Base-by-base conservation (phyloP, 805 yeast species). In the Pichia manshurica region DNA sequence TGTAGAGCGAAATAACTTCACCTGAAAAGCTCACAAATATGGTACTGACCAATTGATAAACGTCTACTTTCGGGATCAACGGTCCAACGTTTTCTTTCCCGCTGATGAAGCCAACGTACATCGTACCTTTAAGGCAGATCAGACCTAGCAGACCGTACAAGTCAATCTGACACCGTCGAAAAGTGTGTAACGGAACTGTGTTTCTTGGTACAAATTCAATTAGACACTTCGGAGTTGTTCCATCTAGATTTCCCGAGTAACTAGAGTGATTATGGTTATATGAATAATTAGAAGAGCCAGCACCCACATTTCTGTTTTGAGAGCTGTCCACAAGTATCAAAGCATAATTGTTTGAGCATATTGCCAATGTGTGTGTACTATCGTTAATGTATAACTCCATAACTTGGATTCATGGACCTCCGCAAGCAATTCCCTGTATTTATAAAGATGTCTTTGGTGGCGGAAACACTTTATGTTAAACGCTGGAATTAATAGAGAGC, bases 11-110 rank as follows among this genome's bases (percentile, higher is more conserved):
- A 33, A 45, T 35, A 7, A 49, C 71, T 41, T 76, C 79, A 41
- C 74, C 75, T 50, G 77, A 78, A 38, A 85, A 67, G 56, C 90
- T 82, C 49, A 76, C 75, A 59, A 84, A 83, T 47, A 79, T 81
- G 1, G 82, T 84, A 21, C 75, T 79, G n/a, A 73, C 67, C 5
- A 85, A 74, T 42, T 67, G 71, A 53, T 69, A 71, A 6, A 86
- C 70, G 33, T 67, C 68, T 47, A 83, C 85, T 5, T 72, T 65
- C 0, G 79, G 67, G 42, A 77, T 66, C 0, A 86, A 21, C 1
- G 49, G 82, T 25, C 85, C 91, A 6, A 81, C 79, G 45, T 74
- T 77, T 3, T 66, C 60, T 16, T 74, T 66, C 12, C 73, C 72
- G 1, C 85, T 76, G 25, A 85, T 73, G 39, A 84, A 74, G 2